Conservation (phyloP, 1,284 basidiomycete genomes). For the Cerrena zonata region DNA sequence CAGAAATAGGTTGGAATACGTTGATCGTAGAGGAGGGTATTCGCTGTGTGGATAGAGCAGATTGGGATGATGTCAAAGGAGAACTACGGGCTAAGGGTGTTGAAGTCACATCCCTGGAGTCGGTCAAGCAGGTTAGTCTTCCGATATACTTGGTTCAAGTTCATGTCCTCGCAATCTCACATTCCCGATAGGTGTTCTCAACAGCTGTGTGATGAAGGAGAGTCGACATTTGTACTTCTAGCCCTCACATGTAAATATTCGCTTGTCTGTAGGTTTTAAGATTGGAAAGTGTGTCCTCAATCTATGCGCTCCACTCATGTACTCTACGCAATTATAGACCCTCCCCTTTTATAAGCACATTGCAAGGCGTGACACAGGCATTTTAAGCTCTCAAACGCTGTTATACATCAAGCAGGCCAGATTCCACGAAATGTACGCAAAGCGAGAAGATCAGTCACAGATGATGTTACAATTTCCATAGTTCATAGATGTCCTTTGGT, state of each 20-base stretch:
- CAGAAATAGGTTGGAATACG: constrained; percentile 38
- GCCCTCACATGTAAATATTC: background rate
- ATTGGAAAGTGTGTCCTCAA: background rate
- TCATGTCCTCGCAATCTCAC: background rate
- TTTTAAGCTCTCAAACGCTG: background rate
- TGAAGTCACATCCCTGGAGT: constrained; percentile 18
- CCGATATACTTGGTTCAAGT: background rate
- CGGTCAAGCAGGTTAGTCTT: constrained; percentile 22
- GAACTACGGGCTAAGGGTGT: constrained; percentile 25
- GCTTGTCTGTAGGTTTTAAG: background rate
- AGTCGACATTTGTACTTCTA: background rate
- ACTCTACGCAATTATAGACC: background rate
- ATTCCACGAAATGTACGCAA: background rate
- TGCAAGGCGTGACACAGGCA: background rate
- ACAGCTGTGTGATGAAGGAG: background rate
- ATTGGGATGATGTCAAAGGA: constrained; percentile 18
- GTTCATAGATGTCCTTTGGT: too few relatives aligned
- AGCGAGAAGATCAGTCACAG: too few relatives aligned
- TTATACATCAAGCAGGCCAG: background rate
- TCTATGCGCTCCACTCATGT: background rate
- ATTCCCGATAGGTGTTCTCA: background rate
- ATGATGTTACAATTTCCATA: too few relatives aligned
- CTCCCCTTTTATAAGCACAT: background rate
- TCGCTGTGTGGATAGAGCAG: constrained; percentile 29
- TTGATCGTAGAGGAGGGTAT: constrained; percentile 33